phyloP scores from a whole-genome alignment of 139 green algal species.

The Tetradesmus lagerheimii region DNA sequence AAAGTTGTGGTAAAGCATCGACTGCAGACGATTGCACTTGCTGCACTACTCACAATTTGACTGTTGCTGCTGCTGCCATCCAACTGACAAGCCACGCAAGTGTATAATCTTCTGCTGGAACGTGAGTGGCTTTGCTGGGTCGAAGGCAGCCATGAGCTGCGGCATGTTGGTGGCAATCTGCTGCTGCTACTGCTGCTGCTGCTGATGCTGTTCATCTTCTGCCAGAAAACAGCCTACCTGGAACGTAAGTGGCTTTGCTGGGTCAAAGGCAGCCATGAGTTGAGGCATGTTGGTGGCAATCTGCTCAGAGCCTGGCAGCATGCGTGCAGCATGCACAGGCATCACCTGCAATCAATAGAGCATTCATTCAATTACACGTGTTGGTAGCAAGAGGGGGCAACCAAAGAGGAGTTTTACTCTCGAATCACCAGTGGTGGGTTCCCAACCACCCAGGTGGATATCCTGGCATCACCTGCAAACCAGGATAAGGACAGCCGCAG shows the following conservation, averaged over 20 bases:
- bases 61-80: neutral
- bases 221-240: neutral
- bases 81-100: neutral
- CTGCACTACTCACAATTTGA: neutral
- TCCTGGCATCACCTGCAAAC: too few species aligned
- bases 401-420: too few species aligned
- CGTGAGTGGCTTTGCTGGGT: slow-evolving; percentile 58
- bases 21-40: too few species aligned
- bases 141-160: slow-evolving; percentile 61
- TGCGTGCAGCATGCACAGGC: slow-evolving; percentile 32
- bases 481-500: too few species aligned
- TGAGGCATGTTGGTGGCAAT: slow-evolving; percentile 52
- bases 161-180: slow-evolving; percentile 48
- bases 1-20: too few species aligned
- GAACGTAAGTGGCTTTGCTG: slow-evolving; percentile 59
- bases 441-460: too few species aligned
- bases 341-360: slow-evolving; percentile 45
- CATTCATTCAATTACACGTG: too few species aligned
- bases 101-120: slow-evolving; percentile 20
- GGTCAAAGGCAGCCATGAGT: slow-evolving; percentile 64
- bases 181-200: slow-evolving; percentile 12
- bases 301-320: slow-evolving; percentile 48
- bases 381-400: too few species aligned
- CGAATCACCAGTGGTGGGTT: too few species aligned
- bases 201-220: too few species aligned